Evolutionary conservation across 768 basidiomycete species (phyloP), one percentile per base, ranked within the genome.

Genomic region (Trametes cubensis): DNA sequence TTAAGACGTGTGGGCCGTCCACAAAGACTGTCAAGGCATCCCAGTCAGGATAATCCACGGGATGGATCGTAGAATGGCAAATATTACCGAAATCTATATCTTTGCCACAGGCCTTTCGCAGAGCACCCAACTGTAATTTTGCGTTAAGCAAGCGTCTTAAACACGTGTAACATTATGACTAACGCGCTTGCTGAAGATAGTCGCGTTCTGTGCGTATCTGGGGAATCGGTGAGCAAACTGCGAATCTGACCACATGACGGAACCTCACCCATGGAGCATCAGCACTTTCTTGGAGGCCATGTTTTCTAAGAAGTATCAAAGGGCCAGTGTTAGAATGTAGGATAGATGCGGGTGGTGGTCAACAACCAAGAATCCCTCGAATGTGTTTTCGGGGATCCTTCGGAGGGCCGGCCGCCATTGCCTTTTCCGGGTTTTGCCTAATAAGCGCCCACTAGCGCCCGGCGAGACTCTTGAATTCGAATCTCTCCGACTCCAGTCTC

Each of bases 171-270:
- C 6, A 15, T 17, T 6, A 21, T 15, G 10, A 13, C 83, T 73
- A 62, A 90, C 90, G 68, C 88, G 80, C 77, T 88, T 91, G 73
- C 82, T 87, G 72, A 90, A 88, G 58, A 89, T 82, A 26, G 62
- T 76, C 8, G 81, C 88, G 66, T 89, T 92, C 73, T 92, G 90
- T 11, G 88, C 81, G 67, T 84, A 87, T n/a, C 89, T 89, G 62
- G 23, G 23, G 56, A 18, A 49, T 21, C 41, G 26, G 26, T 51
- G 3, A 26, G 59, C 30, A 50, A 30, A 42, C 60, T 23, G 21
- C 21, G 20, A 13, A 21, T 23, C 13, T 2, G 8, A 23, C 45
- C 13, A 10, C 13, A 8, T 13, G 21, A 20, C 2, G 45, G 4
- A 30, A 44, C 30, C 1, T 54, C 67, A 70, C 80, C 80, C 81